Evolutionary conservation across 1,139 yeast species (phyloP), one percentile per base, ranked within the genome.

Genomic region (Saccharomyces hybrid): DNA sequence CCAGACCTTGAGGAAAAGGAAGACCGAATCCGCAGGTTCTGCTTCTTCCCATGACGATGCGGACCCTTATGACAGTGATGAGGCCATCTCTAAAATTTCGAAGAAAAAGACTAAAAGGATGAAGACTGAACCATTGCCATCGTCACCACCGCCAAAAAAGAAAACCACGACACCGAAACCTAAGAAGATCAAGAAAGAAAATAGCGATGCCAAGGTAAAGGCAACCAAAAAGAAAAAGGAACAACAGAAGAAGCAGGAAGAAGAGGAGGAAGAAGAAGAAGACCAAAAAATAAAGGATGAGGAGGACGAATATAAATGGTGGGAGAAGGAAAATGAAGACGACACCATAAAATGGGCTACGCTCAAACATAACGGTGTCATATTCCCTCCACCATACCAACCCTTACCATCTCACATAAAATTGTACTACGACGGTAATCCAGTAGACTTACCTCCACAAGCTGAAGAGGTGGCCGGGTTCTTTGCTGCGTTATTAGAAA

Each of bases 391-490:
- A 0, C 85, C 82, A 7, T 91, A 93, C 70, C 90, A 85, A 65
- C 91, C 95, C 8, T 73, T 93, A 47, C 98, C 98, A 0, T 74
- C 81, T n/a, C 79, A 81, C 62, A 87, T 90, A 49, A 88, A 86
- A 65, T 67, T 93, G 55, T 77, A 81, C 58, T 91, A 91, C 65
- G 85, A 86, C 60, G 89, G 88, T 0, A 77, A 80, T 59, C 86
- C 93, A 0, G 89, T 91, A 0, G 74, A 73, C 29, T 74, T 91
- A 57, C 93, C 96, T 0, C 72, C 74, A 1, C 88, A 79, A 55
- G 98, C 97, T 1, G 99, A 93, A 71, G 98, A 93, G 70, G 97
- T 93, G 34, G 98, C 97, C 0, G 97, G 97, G 0, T 91, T 90
- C 67, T 93, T 78, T 70, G 98, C 87, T 16, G 96, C 96, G 6